Conservation (phyloP, 2,329 filamentous ascomycete genomes). For the Aspergillus aculeatus region DNA sequence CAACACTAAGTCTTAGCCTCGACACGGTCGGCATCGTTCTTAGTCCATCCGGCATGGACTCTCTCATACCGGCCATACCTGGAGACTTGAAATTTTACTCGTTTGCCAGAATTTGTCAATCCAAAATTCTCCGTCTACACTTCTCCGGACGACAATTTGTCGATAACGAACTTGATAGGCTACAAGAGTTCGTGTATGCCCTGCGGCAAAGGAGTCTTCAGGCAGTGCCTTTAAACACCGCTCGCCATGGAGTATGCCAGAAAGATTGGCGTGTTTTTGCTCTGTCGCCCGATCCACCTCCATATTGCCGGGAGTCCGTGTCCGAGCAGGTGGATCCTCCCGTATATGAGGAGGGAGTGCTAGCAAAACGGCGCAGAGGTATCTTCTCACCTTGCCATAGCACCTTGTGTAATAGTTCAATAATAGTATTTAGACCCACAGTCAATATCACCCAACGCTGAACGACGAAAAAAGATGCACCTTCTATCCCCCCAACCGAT, state of each 20-base stretch:
- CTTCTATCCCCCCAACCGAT: constrained; percentile 14
- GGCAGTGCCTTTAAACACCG: constrained; percentile 13
- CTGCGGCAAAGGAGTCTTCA: constrained; percentile 14
- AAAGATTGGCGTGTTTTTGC: constrained; percentile 18
- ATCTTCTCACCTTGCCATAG: constrained; percentile 9
- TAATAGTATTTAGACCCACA: constrained; percentile 15
- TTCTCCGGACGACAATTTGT: constrained; percentile 19
- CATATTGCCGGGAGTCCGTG: constrained; percentile 14
- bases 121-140: constrained; percentile 18
- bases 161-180: constrained; percentile 14
- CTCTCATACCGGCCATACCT: constrained; percentile 13
- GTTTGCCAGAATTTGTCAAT: constrained; percentile 21
- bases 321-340: constrained; percentile 16
- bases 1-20: constrained; percentile 18
- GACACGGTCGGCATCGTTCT: constrained; percentile 14
- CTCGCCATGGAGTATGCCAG: constrained; percentile 16
- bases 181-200: constrained; percentile 15
- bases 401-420: constrained; percentile 13
- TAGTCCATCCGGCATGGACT: constrained; percentile 15
- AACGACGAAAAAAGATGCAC: constrained; percentile 16
- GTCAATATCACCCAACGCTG: constrained; percentile 13
- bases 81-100: constrained; percentile 12
- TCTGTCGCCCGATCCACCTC: constrained; percentile 18
- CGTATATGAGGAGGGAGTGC: constrained; percentile 15
- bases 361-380: constrained; percentile 22